Percentiles rank a stretch among this genome's conserved stretches.
Conservation (phyloP, 805 yeast genomes). For the Groenewaldozyma tartarivorans region DNA sequence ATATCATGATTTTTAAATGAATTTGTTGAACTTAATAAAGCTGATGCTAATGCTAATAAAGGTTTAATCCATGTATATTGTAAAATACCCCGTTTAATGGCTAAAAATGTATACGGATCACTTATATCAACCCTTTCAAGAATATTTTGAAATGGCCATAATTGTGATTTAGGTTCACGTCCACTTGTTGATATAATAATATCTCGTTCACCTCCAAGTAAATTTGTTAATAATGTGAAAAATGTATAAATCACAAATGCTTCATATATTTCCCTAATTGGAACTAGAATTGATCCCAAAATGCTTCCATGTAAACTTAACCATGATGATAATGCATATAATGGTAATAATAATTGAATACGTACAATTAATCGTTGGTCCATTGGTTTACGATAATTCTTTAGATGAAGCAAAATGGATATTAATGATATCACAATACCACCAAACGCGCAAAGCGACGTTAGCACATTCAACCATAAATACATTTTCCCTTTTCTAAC, state of each 20-base stretch:
- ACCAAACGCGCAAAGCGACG: constrained; percentile 16
- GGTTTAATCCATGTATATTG: constrained; percentile 97
- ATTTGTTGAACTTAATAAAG: constrained; percentile 39
- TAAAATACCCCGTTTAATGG: constrained; percentile 72
- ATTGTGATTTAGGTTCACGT: constrained; percentile 59
- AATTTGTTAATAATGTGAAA: constrained; percentile 68
- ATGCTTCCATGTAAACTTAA: constrained; percentile 40
- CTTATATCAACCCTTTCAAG: constrained; percentile 60
- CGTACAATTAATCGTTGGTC: constrained; percentile 81
- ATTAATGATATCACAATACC: constrained; percentile 34
- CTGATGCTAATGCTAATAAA: constrained; percentile 49
- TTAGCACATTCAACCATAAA: background rate
- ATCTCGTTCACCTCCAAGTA: constrained; percentile 86
- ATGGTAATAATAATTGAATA: constrained; percentile 71
- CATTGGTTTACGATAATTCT: constrained; percentile 77
- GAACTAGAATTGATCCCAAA: constrained; percentile 47
- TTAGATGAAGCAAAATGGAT: constrained; percentile 44
- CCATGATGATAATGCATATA: constrained; percentile 68
- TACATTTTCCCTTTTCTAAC: background rate
- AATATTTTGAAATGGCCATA: constrained; percentile 40
- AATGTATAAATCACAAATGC: constrained; percentile 94
- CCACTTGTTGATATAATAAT: constrained; percentile 67
- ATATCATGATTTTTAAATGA: constrained; percentile 44
- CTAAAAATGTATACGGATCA: constrained; percentile 71
- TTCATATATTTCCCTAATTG: constrained; percentile 82